Evolutionary conservation across 768 basidiomycete species (phyloP), one percentile per base, ranked within the genome.

Genomic region (Mycena latifolia): DNA sequence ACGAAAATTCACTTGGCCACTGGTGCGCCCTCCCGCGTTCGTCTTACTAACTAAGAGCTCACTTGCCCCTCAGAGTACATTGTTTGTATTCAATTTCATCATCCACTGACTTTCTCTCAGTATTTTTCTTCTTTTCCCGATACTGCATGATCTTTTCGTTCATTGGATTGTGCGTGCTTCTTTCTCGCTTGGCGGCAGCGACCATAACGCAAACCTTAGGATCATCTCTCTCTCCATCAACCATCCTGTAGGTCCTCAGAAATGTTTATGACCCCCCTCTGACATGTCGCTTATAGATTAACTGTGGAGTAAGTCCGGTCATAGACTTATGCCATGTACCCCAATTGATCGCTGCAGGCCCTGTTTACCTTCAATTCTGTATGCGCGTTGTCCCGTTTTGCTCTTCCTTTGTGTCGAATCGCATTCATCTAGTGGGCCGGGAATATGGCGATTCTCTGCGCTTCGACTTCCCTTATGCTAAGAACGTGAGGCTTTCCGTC

Each of bases 331-430:
- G 3, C 39, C n/a, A n/a, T 52, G 56, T 39, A 33, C 37, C 2
- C 39, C 58, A 45, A 41, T 31, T 60, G 25, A 48, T 60, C 27
- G 43, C 67, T 61, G 51, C 54, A 90, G 86, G 88, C 88, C 12
- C 74, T 92, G 17, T 92, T 87, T 69, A 88, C 85, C 0, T 92
- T 90, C 78, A 91, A 89, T 70, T 90, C 89, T 22, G 90, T 86
- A 73, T 65, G 84, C 74, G 5, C 17, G 17, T 27, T 24, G 37
- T 33, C 31, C 12, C 54, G 46, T n/a, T 55, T 31, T 47, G 43
- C 60, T 41, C 53, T 68, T 55, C 29, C 51, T n/a, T n/a, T n/a
- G 45, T 31, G 20, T 28, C 57, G 56, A 12, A 62, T 45, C 15
- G 22, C 60, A 51, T 18, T 51, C 3, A 27, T 39, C 11, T 65